phyloP scores from a whole-genome alignment of 768 basidiomycete species.

The Suillus placidus region DNA sequence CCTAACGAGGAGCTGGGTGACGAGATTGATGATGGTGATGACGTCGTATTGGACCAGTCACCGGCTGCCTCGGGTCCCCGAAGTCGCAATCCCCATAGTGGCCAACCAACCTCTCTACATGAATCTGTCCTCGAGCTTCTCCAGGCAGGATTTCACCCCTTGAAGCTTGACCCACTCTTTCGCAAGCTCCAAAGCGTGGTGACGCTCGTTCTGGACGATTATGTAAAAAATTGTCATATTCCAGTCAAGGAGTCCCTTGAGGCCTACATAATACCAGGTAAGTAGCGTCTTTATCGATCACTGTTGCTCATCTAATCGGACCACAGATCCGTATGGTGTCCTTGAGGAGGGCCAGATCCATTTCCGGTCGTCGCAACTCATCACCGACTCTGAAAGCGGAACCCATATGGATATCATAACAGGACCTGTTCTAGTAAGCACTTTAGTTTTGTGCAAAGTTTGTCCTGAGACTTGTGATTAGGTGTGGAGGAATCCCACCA shows the following conservation, averaged over 20 bases:
- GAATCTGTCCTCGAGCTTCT: conserved; percentile 61
- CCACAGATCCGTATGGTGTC: conserved; percentile 63
- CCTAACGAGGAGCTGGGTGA: conserved; percentile 41
- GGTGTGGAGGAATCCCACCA: conserved; percentile 67
- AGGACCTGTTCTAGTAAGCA: conserved; percentile 63
- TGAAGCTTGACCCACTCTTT: conserved; percentile 38
- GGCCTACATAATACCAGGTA: conserved; percentile 74
- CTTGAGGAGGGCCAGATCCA: conserved; percentile 65
- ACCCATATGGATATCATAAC: conserved; percentile 47
- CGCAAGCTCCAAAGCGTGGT: conserved; percentile 53
- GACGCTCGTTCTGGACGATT: conserved; percentile 41
- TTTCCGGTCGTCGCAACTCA: conserved; percentile 44
- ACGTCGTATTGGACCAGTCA: background rate
- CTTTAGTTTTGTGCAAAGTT: background rate
- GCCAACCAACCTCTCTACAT: conserved; percentile 28
- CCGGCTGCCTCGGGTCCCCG: conserved; percentile 2
- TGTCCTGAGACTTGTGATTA: conserved; percentile 13
- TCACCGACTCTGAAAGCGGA: conserved; percentile 35
- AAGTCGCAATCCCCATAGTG: conserved; percentile 21
- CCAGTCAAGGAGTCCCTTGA: conserved; percentile 53
- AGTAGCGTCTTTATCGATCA: conserved; percentile 2
- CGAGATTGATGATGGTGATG: conserved; percentile 28
- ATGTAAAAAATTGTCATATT: conserved; percentile 60
- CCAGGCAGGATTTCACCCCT: conserved; percentile 67
- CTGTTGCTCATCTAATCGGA: conserved; percentile 3